Conservation (phyloP, 176 grass and related monocot genomes). For the Metroxylon sagu region DNA sequence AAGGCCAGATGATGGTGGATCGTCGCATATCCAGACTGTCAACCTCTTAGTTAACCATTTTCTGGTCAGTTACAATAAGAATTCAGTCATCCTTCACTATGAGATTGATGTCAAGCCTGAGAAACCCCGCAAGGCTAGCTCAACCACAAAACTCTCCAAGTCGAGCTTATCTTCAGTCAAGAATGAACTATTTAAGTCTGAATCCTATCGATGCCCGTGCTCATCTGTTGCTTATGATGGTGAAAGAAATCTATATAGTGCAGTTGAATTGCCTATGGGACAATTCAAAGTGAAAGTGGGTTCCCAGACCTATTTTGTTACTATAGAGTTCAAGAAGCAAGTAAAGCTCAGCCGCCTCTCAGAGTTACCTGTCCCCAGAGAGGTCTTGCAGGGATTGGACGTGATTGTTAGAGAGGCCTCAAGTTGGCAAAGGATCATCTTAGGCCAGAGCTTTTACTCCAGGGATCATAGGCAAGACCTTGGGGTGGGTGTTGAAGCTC, state of each 20-base stretch:
- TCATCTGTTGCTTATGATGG: constrained; percentile 49
- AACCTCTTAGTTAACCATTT: constrained; percentile 48
- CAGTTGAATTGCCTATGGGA: constrained; percentile 32
- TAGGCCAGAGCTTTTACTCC: constrained; percentile 45
- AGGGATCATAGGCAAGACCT: neutral
- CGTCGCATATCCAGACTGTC: constrained; percentile 7
- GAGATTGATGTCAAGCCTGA: constrained; percentile 40
- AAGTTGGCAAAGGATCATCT: constrained; percentile 28
- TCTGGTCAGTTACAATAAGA: constrained; percentile 25
- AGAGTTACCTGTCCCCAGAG: constrained; percentile 39
- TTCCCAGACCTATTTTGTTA: constrained; percentile 30
- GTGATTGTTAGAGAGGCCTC: constrained; percentile 47
- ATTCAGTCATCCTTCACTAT: constrained; percentile 37
- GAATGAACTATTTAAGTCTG: constrained; percentile 38
- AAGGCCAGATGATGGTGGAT: constrained; percentile 39
- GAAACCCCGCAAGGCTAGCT: constrained; percentile 6
- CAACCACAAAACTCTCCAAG: constrained; percentile 34
- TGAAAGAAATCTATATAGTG: constrained; percentile 35
- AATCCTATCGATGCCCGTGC: neutral
- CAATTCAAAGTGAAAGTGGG: constrained; percentile 26
- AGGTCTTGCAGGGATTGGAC: constrained; percentile 54
- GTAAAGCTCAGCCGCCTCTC: constrained; percentile 36
- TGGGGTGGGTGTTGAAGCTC: constrained; percentile 21
- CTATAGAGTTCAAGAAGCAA: constrained; percentile 37
- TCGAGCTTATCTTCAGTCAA: constrained; percentile 41